Base-by-base conservation (phyloP, 129 eudicot species). In the Tagetes erecta region DNA sequence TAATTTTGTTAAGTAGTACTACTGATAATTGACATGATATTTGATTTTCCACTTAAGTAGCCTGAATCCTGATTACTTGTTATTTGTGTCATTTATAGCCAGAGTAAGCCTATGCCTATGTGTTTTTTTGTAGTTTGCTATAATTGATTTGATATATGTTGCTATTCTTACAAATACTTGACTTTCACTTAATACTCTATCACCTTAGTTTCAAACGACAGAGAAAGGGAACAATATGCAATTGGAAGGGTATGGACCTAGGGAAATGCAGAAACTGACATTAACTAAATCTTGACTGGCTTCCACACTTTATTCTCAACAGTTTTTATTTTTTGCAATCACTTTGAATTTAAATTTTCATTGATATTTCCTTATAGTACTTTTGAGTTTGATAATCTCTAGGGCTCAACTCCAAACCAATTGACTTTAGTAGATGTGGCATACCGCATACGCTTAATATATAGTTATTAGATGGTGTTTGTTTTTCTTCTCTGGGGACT, bases 111-210 rank as follows among this genome's bases (percentile, higher is more conserved):
- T 35, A 14, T 3, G 37, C 27, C 27, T 70, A 62, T 13, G 58
- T 76, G 56, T 41, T 35, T 42, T 36, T 69, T 69, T 35, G 34
- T 69, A 13, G 39, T 51, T 35, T 51, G 53, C 64, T 39, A 13
- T 52, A 70, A 37, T 53, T 70, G 64, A 70, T 40, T 6, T 69
- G 73, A 69, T 69, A 6, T 49, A 1, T 70, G 13, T 30, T 69
- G 41, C 57, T 59, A 13, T 46, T 42, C 57, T 62, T 42, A 27
- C 4, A 42, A 6, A 3, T 57, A 67, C 45, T 53, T 72, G 58
- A n/a, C 4, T 51, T 45, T 51, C 6, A n/a, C 6, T 13, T 5
- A 47, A 47, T 47, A 47, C 52, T 10, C 3, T 47, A 51, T 51
- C 27, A 51, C 6, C 31, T 13, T n/a, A 51, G 58, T 51, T n/a